Evolutionary conservation across 345 rosid genomes (phyloP).

Genomic region (Adansonia digitata): DNA sequence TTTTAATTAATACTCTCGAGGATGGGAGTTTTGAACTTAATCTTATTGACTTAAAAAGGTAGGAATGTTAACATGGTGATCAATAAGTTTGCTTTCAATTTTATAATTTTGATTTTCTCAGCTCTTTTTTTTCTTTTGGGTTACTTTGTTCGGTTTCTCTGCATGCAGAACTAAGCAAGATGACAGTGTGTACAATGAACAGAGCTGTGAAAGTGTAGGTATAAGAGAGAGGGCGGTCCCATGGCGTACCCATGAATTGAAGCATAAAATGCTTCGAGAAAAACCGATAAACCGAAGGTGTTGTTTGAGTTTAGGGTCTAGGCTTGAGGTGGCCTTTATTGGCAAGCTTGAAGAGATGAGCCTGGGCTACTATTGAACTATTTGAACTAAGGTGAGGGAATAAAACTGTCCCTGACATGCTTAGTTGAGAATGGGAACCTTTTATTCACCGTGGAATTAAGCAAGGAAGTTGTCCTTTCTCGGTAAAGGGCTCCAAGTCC

Average conservation of each 20-base stretch:
- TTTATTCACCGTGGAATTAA: slow-evolving; percentile 67
- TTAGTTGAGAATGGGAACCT: slow-evolving; percentile 62
- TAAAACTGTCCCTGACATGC: slow-evolving; percentile 70
- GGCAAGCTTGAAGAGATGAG: slow-evolving; percentile 72
- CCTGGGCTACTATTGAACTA: slow-evolving; percentile 67
- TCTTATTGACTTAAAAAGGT: too few species aligned
- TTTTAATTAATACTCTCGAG: too few species aligned
- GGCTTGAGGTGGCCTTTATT: slow-evolving; percentile 76
- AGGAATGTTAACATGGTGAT: too few species aligned
- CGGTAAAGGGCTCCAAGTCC: slow-evolving; percentile 68
- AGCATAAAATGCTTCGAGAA: background rate
- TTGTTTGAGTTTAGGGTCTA: slow-evolving; percentile 29
- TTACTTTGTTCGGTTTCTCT: too few species aligned
- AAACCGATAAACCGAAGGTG: background rate
- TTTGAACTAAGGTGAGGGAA: slow-evolving; percentile 47
- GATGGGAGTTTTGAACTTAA: too few species aligned
- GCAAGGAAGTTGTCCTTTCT: slow-evolving; percentile 89
- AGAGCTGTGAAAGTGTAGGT: background rate
- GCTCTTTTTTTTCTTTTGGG: too few species aligned
- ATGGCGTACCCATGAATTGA: too few species aligned
- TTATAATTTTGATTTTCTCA: too few species aligned
- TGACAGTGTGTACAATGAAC: too few species aligned
- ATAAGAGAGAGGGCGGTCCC: too few species aligned
- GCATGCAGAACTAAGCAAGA: too few species aligned
- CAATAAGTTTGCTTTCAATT: too few species aligned